Base-by-base conservation (phyloP, 805 yeast species). In the Saturnispora gosingensis region DNA sequence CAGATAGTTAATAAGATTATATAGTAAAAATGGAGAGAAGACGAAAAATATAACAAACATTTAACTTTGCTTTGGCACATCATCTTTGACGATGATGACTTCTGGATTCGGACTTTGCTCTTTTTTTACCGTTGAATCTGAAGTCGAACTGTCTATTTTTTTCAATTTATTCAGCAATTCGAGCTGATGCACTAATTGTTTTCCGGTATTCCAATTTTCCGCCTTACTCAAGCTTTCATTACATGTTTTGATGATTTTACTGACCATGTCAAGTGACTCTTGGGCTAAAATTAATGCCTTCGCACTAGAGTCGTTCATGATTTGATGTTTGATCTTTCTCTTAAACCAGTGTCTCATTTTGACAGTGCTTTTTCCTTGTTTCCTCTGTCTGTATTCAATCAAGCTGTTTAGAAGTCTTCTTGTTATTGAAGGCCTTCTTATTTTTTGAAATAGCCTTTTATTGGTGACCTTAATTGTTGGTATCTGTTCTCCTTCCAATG, bases 181-280 rank as follows among this genome's bases (percentile, higher is more conserved):
- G 9, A 55, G 50, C 50, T 63, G 64, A 45, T 65, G 67, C 42
- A 64, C 59, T 46, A 49, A 54, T 47, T 66, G 68, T 45, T 61
- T 61, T 30, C 59, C 60, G 10, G 55, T 52, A 46, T 69, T 67
- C 97, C 97, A 91, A 24, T 74, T 71, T 64, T 93, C 97, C 1
- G 97, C 97, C 57, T 83, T 82, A 46, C 80, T 83, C 50, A 91
- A 72, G 48, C 89, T 89, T 45, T 86, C 90, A 62, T 86, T 91
- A 59, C 95, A 88, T 6, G 90, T 90, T 48, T 76, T 76, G 57
- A 89, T 88, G 18, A 91, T 83, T 52, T 85, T 85, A 40, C 83
- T 76, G 36, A 91, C 83, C 88, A 90, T 86, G 43, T 85, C 93
- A 46, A 91, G 70, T 0, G 96, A 83, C 66, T 93, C 99, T 57